Evolutionary conservation across 345 rosid species (phyloP), one percentile per base, ranked within the genome.

Genomic region (Hibiscus mutabilis): DNA sequence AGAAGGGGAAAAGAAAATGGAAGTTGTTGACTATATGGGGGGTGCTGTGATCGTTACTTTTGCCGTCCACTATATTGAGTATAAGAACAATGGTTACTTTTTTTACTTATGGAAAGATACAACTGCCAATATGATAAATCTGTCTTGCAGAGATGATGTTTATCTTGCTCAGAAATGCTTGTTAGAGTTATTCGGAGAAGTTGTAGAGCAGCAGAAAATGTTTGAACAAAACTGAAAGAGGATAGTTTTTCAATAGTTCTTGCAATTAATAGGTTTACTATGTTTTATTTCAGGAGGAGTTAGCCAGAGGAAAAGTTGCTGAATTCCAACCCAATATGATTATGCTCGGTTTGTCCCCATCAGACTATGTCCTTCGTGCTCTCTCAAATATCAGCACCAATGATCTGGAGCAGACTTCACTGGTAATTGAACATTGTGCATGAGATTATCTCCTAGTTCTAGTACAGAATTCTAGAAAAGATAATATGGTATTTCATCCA

Each of bases 361-460:
- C 98, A 42, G 90, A 88, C 53, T 89, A 79, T 77, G 88, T 95
- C 76, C 96, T 90, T 44, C 85, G 73, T 57, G 87, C 91, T 49
- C 79, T 92, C 71, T 86, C 98, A 27, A 84, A 77, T 56, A 91
- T 92, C 58, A 91, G 75, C 74, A 83, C 89, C 66, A 95, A 89
- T 80, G 94, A 92, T 79, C 86, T 95, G 72, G 98, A 92, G 83
- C 92, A 90, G 88, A 82, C 92, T 51, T 84, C 90, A 68, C 83
- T 95, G 98, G 99, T 95, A 85, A 70, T 70, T 67, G 18, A 59
- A 58, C 52, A 21, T 44, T 52, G 2, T 55, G 11, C 40, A 6
- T 3, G 46, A 12, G 5, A 25, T 70, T 74, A 58, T 66, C n/a
- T 49, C 42, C 42, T 21, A 33, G 33, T 22, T 11, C 51, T 40